A percentile compares a stretch with the other conserved stretches of the same genome.
These are phyloP conservation scores for Allium cepa DNA, from an alignment of 106 monocot species.

Conservation along the genomic window DNA sequence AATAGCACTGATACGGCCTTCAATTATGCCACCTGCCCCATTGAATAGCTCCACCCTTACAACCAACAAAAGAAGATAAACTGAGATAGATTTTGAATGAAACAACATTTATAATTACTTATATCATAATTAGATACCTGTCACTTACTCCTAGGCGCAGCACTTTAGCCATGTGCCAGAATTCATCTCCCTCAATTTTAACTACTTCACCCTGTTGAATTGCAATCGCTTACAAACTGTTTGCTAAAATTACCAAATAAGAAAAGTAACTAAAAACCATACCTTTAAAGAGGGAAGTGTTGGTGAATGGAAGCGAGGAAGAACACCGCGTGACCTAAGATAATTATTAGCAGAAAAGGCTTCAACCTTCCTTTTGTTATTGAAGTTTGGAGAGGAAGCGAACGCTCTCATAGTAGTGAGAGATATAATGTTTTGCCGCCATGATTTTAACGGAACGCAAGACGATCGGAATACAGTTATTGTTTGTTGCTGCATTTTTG, in stretches of 20 bases:
- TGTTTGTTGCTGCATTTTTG: no score
- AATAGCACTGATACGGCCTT: slow-evolving; percentile 47
- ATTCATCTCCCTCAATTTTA: slow-evolving; percentile 85
- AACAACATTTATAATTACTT: background rate
- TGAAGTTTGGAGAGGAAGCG: no score
- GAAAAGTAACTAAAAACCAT: background rate
- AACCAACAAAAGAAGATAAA: slow-evolving; percentile 2
- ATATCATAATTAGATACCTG: slow-evolving; percentile 26
- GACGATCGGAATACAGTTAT: no score
- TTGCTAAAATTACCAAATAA: slow-evolving; percentile 17
- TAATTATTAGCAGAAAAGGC: no score
- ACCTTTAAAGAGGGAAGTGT: slow-evolving; percentile 57
- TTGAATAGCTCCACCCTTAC: slow-evolving; percentile 59
- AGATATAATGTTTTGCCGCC: no score
- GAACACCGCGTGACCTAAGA: slow-evolving; percentile 35
- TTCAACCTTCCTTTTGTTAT: no score
- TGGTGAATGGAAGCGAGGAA: slow-evolving; percentile 65
- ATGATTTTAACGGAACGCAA: no score
- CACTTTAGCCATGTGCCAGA: slow-evolving; percentile 95
- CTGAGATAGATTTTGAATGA: no score
- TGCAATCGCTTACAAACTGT: background rate
- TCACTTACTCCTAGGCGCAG: slow-evolving; percentile 55
- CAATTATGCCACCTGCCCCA: slow-evolving; percentile 53
- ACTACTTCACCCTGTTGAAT: slow-evolving; percentile 51
- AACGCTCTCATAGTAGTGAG: no score